A percentile compares a stretch with the other conserved stretches of the same genome.
Evolutionary conservation across 495 filamentous ascomycete genomes (phyloP).

Genomic region (Parachaetomium inaequale): DNA sequence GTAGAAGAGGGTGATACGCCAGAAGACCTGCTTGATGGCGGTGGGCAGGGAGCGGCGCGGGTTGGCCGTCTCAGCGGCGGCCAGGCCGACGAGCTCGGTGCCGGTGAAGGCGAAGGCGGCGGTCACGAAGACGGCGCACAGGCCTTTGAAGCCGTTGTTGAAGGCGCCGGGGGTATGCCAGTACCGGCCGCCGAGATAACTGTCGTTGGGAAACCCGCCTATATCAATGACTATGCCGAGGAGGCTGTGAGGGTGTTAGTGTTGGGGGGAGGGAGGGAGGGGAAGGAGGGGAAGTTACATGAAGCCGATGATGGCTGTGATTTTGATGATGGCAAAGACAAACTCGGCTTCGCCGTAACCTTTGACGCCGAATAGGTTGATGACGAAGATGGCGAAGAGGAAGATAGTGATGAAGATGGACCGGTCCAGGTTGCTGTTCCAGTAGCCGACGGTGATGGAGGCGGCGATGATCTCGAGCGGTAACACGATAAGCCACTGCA

Average conservation of each 20-base stretch:
- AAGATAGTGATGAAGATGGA: conserved; percentile 86
- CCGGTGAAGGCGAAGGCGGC: conserved; percentile 91
- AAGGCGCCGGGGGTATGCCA: conserved; percentile 89
- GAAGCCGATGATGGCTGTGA: conserved; percentile 81
- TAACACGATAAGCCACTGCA: conserved; percentile 89
- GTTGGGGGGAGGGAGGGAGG: neutral
- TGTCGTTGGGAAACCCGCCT: conserved; percentile 69
- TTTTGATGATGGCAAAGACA: conserved; percentile 79
- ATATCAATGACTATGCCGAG: conserved; percentile 75
- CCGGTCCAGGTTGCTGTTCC: conserved; percentile 63
- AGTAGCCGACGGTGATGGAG: conserved; percentile 83
- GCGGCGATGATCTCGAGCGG: conserved; percentile 91
- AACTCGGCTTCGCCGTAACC: conserved; percentile 93
- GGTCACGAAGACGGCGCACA: conserved; percentile 90
- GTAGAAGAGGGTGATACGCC: conserved; percentile 90
- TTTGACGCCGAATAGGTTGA: conserved; percentile 84
- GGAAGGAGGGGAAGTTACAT: conserved; percentile 51
- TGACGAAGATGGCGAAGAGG: conserved; percentile 64
- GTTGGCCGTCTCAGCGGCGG: conserved; percentile 82
- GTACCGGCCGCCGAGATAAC: conserved; percentile 79
- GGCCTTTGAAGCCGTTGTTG: conserved; percentile 87
- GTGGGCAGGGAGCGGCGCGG: conserved; percentile 82
- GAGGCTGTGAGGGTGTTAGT: conserved; percentile 45
- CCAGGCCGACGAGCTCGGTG: conserved; percentile 89
- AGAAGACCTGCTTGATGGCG: conserved; percentile 91